Base-by-base conservation (phyloP, 2,329 filamentous ascomycete genomes). In the Helminthosporium solani region DNA sequence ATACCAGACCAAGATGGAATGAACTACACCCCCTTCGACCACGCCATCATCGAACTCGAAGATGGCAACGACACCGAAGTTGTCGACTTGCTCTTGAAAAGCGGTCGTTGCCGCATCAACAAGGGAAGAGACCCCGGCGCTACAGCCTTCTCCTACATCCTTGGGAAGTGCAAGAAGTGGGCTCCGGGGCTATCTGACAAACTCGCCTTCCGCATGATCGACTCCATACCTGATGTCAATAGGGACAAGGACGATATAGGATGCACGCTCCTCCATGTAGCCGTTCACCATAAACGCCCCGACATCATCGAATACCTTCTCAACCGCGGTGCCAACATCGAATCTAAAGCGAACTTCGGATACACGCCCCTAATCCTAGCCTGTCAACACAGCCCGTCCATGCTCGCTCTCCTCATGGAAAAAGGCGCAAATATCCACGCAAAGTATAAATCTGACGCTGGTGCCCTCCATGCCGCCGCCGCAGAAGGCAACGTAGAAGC, bases 301-400 rank as follows among this genome's bases (percentile, higher is more conserved):
- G 28, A 95, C 78, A 50, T 79, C 78, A 50, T 87, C 82, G 61
- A 96, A 84, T 71, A 95, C 87, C 42, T 90, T 82, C 68, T 95
- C 87, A 18, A 95, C 75, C 16, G 79, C 77, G 16, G 76, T n/a
- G 46, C 46, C 14, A 39, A 57, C 39, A 47, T 60, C 15, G 50
- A 60, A 31, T 40, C 47, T 5, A 40, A 15, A 2, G 43, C 52
- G 31, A 23, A 42, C 8, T 38, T 37, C 20, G 53, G 53, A 6
- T 36, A 44, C 8, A 57, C 55, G 2, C 57, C 58, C 5, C 49
- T 61, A 31, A 45, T 60, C 3, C 5, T 55, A 1, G 50, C 52
- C 7, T 53, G 52, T 35, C 42, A 54, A 21, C 43, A 41, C 11
- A n/a, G 33, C 2, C 27, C 40, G 2, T 36, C 38, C 1, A 47